Conservation (phyloP, 345 rosid species). For the Noccaea caerulescens region DNA sequence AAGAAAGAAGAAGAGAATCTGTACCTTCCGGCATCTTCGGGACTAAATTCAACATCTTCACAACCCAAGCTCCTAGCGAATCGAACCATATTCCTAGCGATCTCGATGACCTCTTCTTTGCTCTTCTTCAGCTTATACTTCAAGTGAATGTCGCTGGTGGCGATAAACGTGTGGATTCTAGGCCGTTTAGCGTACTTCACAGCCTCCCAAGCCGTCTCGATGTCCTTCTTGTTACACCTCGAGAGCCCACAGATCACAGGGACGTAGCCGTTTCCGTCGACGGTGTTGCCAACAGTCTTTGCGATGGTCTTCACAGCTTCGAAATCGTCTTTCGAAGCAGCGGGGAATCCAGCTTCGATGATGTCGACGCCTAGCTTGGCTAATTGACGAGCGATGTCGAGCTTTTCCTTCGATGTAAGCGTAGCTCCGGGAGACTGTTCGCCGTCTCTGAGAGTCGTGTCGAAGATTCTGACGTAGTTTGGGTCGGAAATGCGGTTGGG, state of each 20-base stretch:
- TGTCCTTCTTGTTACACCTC: slow-evolving; percentile 79
- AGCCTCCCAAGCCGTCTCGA: slow-evolving; percentile 82
- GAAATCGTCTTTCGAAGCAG: slow-evolving; percentile 84
- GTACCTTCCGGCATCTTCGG: slow-evolving; percentile 91
- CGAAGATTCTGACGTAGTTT: slow-evolving; percentile 77
- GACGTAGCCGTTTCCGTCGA: slow-evolving; percentile 65
- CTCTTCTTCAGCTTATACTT: slow-evolving; percentile 78
- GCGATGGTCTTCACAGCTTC: slow-evolving; percentile 81
- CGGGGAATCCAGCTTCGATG: slow-evolving; percentile 92
- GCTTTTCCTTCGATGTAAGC: slow-evolving; percentile 82
- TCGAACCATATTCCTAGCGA: slow-evolving; percentile 71
- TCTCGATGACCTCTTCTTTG: slow-evolving; percentile 68
- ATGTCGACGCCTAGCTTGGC: slow-evolving; percentile 87
- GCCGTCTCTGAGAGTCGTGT: slow-evolving; percentile 96
- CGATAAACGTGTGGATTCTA: slow-evolving; percentile 83
- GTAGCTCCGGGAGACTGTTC: slow-evolving; percentile 99
- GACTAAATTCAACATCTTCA: slow-evolving; percentile 86
- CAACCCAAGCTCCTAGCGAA: slow-evolving; percentile 87
- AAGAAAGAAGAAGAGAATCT: background rate
- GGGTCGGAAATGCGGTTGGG: slow-evolving; percentile 75
- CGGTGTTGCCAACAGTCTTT: slow-evolving; percentile 68
- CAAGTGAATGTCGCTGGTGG: slow-evolving; percentile 85
- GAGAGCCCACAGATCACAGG: slow-evolving; percentile 94
- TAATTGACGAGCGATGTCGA: slow-evolving; percentile 83
- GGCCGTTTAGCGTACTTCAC: slow-evolving; percentile 80